These are phyloP conservation scores for Aspergillus intermedius DNA, from an alignment of 2,329 filamentous ascomycete species.

Conservation along the genomic window DNA sequence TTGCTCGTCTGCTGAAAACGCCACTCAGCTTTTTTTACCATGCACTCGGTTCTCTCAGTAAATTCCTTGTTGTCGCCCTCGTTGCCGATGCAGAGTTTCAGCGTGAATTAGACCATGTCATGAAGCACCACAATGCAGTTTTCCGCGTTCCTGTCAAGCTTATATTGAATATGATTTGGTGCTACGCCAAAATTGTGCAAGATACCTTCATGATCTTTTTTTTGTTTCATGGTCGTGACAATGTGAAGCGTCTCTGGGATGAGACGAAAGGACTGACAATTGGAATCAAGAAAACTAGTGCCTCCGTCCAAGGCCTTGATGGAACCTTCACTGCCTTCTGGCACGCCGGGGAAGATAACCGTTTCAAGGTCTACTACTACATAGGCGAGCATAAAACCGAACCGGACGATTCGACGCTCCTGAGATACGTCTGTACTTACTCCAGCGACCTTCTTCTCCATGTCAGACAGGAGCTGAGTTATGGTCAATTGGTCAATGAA, in stretches of 20 bases:
- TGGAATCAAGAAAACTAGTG: slow-evolving; percentile 40
- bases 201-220: slow-evolving; percentile 42
- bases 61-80: slow-evolving; percentile 45
- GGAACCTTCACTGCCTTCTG: slow-evolving; percentile 47
- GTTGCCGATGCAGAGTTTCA: slow-evolving; percentile 49
- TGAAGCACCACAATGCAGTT: slow-evolving; percentile 28
- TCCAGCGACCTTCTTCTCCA: slow-evolving; percentile 41
- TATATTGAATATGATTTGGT: slow-evolving; percentile 44
- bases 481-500: slow-evolving; percentile 38
- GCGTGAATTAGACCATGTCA: slow-evolving; percentile 43
- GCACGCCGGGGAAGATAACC: slow-evolving; percentile 31
- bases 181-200: slow-evolving; percentile 41
- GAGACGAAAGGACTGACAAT: slow-evolving; percentile 46
- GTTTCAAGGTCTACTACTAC: slow-evolving; percentile 37
- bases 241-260: slow-evolving; percentile 43
- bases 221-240: slow-evolving; percentile 44
- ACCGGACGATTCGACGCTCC: slow-evolving; percentile 35
- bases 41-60: slow-evolving; percentile 37
- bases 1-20: slow-evolving; percentile 21
- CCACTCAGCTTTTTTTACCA: slow-evolving; percentile 40
- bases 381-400: slow-evolving; percentile 39
- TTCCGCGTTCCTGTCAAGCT: slow-evolving; percentile 34
- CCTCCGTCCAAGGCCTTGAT: slow-evolving; percentile 44
- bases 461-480: slow-evolving; percentile 41
- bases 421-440: slow-evolving; percentile 45